Evolutionary conservation across 2,329 filamentous ascomycete species (phyloP).

Genomic region (Gnomoniopsis sp.): DNA sequence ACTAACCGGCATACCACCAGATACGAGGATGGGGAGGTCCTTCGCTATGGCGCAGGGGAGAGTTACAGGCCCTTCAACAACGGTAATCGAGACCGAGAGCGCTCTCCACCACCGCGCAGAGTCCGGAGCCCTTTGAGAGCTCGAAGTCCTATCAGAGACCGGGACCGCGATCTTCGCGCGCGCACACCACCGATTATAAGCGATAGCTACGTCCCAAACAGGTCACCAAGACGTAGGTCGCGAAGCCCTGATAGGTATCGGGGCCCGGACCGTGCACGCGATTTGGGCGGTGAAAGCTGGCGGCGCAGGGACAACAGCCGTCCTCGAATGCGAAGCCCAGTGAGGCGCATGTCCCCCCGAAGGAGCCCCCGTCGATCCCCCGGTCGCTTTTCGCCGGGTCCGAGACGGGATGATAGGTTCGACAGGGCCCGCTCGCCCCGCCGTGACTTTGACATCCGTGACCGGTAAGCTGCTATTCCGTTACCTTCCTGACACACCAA

Average conservation of each 20-base stretch:
- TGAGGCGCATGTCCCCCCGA: conserved; percentile 30
- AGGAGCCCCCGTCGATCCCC: conserved; percentile 28
- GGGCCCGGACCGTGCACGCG: conserved; percentile 32
- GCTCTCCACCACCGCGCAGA: conserved; percentile 23
- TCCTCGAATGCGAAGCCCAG: conserved; percentile 33
- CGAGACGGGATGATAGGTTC: conserved; percentile 35
- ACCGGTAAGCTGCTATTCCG: conserved; percentile 27
- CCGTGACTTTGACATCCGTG: conserved; percentile 36
- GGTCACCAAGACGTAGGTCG: conserved; percentile 39
- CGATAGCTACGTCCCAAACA: conserved; percentile 39
- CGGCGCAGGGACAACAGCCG: conserved; percentile 38
- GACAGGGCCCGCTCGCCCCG: conserved; percentile 37
- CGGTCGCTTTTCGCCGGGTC: conserved; percentile 33
- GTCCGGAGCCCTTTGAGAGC: conserved; percentile 27
- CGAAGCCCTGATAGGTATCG: conserved; percentile 39
- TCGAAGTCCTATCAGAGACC: conserved; percentile 28
- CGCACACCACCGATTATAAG: conserved; percentile 29
- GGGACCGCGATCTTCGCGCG: conserved; percentile 24
- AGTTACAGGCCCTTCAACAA: conserved; percentile 56
- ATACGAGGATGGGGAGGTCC: conserved; percentile 60
- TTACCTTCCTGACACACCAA: conserved; percentile 10
- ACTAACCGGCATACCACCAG: conserved; percentile 30
- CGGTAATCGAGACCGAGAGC: conserved; percentile 23
- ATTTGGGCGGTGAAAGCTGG: conserved; percentile 32
- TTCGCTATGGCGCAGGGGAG: conserved; percentile 59